Percentiles rank a stretch among this genome's conserved stretches.
phyloP scores from a whole-genome alignment of 2,329 filamentous ascomycete genomes.

The Sporothrix dimorphospora region DNA sequence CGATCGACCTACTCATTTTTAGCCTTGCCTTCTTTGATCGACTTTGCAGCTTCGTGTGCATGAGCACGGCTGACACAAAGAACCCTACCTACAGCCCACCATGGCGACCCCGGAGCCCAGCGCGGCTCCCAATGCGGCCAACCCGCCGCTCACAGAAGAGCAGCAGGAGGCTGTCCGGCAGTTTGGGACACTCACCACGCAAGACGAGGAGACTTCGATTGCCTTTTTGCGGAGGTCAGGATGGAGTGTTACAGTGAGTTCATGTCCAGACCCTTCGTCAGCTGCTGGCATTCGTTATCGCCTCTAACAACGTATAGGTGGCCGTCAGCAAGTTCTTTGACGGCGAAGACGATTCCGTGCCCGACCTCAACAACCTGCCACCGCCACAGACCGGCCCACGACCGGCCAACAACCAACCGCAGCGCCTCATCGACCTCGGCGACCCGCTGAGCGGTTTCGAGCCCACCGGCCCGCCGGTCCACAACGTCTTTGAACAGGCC shows the following conservation, averaged over 20 bases:
- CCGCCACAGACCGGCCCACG: slow-evolving; percentile 45
- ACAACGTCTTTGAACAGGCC: slow-evolving; percentile 19
- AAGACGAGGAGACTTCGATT: slow-evolving; percentile 75
- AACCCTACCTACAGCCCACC: not conserved
- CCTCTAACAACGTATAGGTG: slow-evolving; percentile 60
- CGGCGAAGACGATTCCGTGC: slow-evolving; percentile 60
- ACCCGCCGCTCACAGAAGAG: slow-evolving; percentile 61
- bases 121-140: slow-evolving; percentile 48
- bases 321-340: slow-evolving; percentile 98
- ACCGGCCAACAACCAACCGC: slow-evolving; percentile 62
- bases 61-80: not conserved
- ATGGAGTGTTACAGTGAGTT: slow-evolving; percentile 90
- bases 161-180: slow-evolving; percentile 87
- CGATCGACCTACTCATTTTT: not conserved
- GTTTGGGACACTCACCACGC: slow-evolving; percentile 84
- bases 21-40: not conserved
- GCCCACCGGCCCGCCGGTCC: slow-evolving; percentile 33
- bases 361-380: slow-evolving; percentile 65
- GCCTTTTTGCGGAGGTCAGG: slow-evolving; percentile 81
- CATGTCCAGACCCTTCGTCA: not conserved
- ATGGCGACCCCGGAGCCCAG: slow-evolving; percentile 52
- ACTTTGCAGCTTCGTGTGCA: not conserved
- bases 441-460: slow-evolving; percentile 31
- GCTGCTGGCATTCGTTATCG: not conserved
- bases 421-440: slow-evolving; percentile 1